Base-by-base conservation (phyloP, 352 stramenopile species). In the Phytophthora sansomeana region DNA sequence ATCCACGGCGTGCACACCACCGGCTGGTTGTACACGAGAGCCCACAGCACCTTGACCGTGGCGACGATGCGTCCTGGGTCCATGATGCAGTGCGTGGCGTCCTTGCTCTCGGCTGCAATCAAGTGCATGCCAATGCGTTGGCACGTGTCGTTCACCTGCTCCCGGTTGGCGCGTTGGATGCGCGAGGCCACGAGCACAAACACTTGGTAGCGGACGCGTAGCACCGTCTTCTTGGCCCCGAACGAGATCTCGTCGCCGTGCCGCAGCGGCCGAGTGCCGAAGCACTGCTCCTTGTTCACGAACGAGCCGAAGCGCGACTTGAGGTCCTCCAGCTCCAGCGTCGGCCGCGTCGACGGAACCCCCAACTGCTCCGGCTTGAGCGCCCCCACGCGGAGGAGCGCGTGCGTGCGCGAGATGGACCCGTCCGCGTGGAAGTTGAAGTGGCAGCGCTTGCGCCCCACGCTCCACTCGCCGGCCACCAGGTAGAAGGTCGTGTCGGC, bases 251-350 rank as follows among this genome's bases (percentile, higher is more conserved):
- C 63, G 61, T 96, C 89, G 26, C 87, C 87, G 52, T 92, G 80
- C 10, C 75, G 72, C 52, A 91, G 72, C 39, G 66, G 70, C 6
- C 75, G 72, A 56, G 85, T 67, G 11, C 47, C 62, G 48, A 87
- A 75, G 54, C 68, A 80, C 44, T 93, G 82, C 43, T 93, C 73
- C 33, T 90, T 75, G 63, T 96, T 96, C 43, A 96, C 84, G 58
- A 94, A 96, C 19, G 89, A 93, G 38, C 89, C 89, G 63, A 96
- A 96, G 63, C 89, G 89, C 52, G 89, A 96, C 43, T 88, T 80
- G 64, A 83, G 77, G 72, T 96, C 89, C 62, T 86, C 77, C 36
- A 96, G 76, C 56, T 85, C 80, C 61, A 96, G 83, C 47, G 78
- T 61, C 30, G 85, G 89, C 6, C 84, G 80, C 13, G 87, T 78